Evolutionary conservation across 768 basidiomycete genomes (phyloP), one percentile per base, ranked within the genome.

Genomic region (Tubosaeta sp.): DNA sequence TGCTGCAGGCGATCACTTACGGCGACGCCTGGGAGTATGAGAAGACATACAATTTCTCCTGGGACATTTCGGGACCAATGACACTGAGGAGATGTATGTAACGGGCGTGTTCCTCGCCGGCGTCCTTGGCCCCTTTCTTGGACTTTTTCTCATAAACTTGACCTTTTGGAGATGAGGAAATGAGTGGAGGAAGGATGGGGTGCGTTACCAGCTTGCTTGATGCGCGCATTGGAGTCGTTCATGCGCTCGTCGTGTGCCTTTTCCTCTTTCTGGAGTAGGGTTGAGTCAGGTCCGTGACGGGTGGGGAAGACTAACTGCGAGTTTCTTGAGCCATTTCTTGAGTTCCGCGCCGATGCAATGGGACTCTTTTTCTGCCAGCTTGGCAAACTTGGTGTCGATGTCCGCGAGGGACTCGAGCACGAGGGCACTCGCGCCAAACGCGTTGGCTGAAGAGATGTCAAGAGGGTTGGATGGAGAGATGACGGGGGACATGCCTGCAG

Each of bases 301-400:
- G 42, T 0, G 22, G 17, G 37, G 53, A 39, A 51, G 46, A 29
- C 86, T 59, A 60, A 91, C 88, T 45, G 83, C 77, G 33, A 91
- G 76, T 67, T 84, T 89, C 80, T 87, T 90, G 75, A 91, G 84
- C 88, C 88, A 91, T 61, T 87, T 91, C 74, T 83, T 86, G 38
- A 89, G 82, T 56, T 90, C 88, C 29, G 72, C 67, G 56, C 80
- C 82, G 46, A 89, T 71, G 19, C 51, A 61, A 55, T 84, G 82
- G 53, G 82, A 88, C 57, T 91, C 88, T 69, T 82, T 89, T 59
- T 88, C 85, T 12, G 79, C 79, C 54, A 86, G 64, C 71, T 86
- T 91, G 38, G 81, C 79, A 67, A 88, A 90, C 71, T 87, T 91
- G 57, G 72, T 53, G 60, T 90, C 85, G 47, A 90, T 77, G 27